Percentiles rank a stretch among this genome's conserved stretches.
These are phyloP conservation scores for Candida montana DNA, from an alignment of 805 yeast species.

Conservation along the genomic window DNA sequence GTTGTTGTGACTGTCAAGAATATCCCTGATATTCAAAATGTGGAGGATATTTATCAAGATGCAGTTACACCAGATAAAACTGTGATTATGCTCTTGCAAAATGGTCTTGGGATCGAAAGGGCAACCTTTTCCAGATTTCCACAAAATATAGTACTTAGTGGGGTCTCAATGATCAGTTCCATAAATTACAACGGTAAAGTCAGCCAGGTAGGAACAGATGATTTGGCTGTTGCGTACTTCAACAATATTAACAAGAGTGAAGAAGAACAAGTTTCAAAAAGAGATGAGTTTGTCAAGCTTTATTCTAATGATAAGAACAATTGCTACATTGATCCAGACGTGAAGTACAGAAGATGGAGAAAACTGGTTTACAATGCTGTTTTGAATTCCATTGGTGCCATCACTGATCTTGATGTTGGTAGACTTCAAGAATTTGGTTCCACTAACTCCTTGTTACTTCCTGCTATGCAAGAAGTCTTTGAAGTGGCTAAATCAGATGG, in stretches of 20 bases:
- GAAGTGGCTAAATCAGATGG: conserved; percentile 69
- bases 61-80: conserved; percentile 42
- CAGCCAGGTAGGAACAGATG: conserved; percentile 43
- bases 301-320: conserved; percentile 41
- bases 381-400: conserved; percentile 56
- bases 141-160: conserved; percentile 45
- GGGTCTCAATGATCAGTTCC: conserved; percentile 59
- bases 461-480: conserved; percentile 65
- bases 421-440: conserved; percentile 43
- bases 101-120: conserved; percentile 57
- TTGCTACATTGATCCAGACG: conserved; percentile 37
- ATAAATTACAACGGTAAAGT: conserved; percentile 41
- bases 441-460: conserved; percentile 35
- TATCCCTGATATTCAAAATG: conserved; percentile 54
- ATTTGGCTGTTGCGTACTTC: conserved; percentile 42
- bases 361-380: conserved; percentile 69
- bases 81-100: conserved; percentile 51
- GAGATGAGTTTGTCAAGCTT: conserved; percentile 39
- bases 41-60: conserved; percentile 46
- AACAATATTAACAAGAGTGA: conserved; percentile 30
- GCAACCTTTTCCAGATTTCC: conserved; percentile 48
- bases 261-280: conserved; percentile 26
- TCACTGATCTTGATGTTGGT: conserved; percentile 57
- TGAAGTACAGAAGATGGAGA: conserved; percentile 52
- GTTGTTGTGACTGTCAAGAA: conserved; percentile 59